Evolutionary conservation across 176 grass and related monocot genomes (phyloP).

Genomic region (Aegilops speltoides): DNA sequence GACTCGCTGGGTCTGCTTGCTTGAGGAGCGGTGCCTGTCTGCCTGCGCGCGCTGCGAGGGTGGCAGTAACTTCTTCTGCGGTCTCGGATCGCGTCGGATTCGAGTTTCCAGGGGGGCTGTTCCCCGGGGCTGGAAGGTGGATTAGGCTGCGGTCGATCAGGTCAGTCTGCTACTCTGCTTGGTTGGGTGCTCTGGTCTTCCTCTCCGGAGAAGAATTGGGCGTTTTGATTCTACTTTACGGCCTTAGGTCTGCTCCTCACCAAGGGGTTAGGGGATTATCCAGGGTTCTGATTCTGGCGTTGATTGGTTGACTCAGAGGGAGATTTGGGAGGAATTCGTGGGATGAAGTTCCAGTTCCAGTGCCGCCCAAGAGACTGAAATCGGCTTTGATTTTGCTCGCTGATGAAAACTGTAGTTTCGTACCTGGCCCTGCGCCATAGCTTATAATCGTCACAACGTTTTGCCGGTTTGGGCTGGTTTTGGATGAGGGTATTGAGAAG

Average conservation of each 20-base stretch:
- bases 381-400: neutral
- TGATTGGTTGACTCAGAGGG: neutral
- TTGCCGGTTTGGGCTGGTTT: neutral
- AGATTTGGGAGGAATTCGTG: neutral
- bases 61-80: neutral
- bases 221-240: neutral
- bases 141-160: constrained; percentile 1
- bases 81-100: neutral
- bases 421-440: neutral
- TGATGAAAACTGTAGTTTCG: neutral
- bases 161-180: constrained; percentile 27
- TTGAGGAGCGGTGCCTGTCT: neutral
- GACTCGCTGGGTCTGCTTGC: neutral
- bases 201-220: neutral
- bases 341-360: neutral
- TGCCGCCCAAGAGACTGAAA: neutral
- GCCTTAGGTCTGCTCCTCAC: neutral
- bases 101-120: neutral
- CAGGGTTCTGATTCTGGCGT: neutral
- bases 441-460: neutral
- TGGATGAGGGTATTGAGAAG: neutral
- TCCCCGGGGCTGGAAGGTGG: neutral
- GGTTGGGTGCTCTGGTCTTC: neutral
- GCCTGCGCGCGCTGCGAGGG: neutral
- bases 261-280: neutral